Evolutionary conservation across 208 protist species (phyloP).

Genomic region (Crithidia sp.): DNA sequence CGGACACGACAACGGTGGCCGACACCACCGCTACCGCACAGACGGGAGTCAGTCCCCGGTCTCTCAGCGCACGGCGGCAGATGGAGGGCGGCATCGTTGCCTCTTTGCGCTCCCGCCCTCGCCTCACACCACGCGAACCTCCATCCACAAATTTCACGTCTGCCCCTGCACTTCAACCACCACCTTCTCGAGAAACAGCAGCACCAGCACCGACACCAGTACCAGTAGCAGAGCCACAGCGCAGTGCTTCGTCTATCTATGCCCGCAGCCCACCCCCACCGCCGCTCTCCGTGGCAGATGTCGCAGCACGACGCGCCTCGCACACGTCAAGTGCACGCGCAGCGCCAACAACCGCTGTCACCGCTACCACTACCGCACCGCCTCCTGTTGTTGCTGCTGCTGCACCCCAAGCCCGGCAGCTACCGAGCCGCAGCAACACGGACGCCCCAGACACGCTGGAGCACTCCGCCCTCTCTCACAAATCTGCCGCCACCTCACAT

Average conservation of each 20-base stretch:
- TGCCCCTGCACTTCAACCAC: not conserved
- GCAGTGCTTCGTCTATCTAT: not conserved
- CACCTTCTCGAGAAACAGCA: not conserved
- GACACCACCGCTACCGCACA: not conserved
- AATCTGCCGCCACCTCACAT: not conserved
- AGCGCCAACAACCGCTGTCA: not conserved
- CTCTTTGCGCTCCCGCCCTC: constrained; percentile 8
- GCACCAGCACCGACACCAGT: not conserved
- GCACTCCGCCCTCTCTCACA: constrained; percentile 8
- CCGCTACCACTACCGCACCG: not conserved
- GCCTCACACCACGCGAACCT: constrained; percentile 11
- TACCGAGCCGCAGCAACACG: not conserved
- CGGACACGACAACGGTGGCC: too few relatives aligned
- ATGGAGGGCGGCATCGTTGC: constrained; percentile 11
- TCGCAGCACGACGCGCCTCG: not conserved
- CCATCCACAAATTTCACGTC: not conserved
- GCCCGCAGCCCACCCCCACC: not conserved
- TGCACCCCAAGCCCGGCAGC: too few relatives aligned
- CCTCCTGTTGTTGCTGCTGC: too few relatives aligned
- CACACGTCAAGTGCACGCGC: not conserved
- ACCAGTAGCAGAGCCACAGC: not conserved
- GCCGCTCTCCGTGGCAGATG: constrained; percentile 9
- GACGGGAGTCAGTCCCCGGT: not conserved
- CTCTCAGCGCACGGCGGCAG: constrained; percentile 6
- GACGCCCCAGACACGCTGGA: not conserved